A percentile compares a stretch with the other conserved stretches of the same genome.
These are phyloP conservation scores for Telopea speciosissima DNA, from an alignment of 177 flowering plant genomes.

Conservation along the genomic window DNA sequence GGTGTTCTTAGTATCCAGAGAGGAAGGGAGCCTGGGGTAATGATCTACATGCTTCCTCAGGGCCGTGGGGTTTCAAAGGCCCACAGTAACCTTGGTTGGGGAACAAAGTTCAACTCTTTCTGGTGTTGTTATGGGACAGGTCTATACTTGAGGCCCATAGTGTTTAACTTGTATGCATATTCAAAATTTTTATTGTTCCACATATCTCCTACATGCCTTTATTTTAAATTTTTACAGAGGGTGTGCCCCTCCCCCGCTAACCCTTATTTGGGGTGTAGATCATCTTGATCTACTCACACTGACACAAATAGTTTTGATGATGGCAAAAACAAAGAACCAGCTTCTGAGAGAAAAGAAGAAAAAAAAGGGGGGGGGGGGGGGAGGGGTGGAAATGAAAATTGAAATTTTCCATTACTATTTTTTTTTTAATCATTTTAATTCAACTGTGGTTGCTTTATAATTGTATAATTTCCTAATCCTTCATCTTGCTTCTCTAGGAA, in stretches of 20 bases:
- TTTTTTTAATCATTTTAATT: neutral
- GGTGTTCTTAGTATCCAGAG: constrained; percentile 68
- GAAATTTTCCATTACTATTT: neutral
- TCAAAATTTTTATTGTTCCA: neutral
- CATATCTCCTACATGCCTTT: neutral
- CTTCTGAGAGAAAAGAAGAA: neutral
- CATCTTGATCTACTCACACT: neutral
- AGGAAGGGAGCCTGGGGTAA: constrained; percentile 65
- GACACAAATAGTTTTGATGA: neutral
- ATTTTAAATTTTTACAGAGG: neutral
- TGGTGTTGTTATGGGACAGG: constrained; percentile 92
- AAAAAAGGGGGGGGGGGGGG: neutral
- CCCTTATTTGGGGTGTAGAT: neutral
- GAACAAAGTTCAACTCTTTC: constrained; percentile 43
- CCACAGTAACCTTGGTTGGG: constrained; percentile 56
- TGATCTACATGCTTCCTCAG: constrained; percentile 77
- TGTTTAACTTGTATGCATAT: neutral
- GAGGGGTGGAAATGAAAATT: no score
- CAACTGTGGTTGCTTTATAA: neutral
- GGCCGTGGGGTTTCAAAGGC: constrained; percentile 58
- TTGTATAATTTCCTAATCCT: neutral
- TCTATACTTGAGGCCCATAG: constrained; percentile 1
- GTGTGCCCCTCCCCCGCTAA: neutral
- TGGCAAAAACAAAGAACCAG: neutral
- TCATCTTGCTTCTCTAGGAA: constrained; percentile 27